These are phyloP conservation scores for Coemansia sp. DNA, from an alignment of 192 early-diverging fungal genomes.

Conservation along the genomic window DNA sequence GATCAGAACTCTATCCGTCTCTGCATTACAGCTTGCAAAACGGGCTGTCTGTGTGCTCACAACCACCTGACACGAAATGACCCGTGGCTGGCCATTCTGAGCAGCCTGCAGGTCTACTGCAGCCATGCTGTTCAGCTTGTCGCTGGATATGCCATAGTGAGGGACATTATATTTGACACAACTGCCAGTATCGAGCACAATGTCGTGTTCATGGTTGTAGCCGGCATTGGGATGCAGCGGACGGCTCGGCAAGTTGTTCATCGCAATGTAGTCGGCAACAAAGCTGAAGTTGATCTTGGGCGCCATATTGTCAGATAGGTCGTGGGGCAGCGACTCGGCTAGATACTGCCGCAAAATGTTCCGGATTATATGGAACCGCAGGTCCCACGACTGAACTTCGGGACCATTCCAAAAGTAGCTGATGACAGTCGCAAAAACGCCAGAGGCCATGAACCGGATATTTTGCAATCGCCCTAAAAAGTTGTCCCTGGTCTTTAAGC, in stretches of 20 bases:
- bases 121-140: slow-evolving; percentile 20
- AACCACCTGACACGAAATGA: slow-evolving; percentile 37
- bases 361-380: slow-evolving; percentile 40
- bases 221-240: slow-evolving; percentile 14
- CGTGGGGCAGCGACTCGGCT: slow-evolving; percentile 36
- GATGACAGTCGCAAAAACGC: slow-evolving; percentile 10
- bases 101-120: slow-evolving; percentile 8
- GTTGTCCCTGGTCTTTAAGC: slow-evolving; percentile 27
- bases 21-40: neutral
- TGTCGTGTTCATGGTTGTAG: slow-evolving; percentile 29
- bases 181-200: neutral
- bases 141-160: slow-evolving; percentile 18
- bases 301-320: slow-evolving; percentile 18
- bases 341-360: slow-evolving; percentile 31
- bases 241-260: slow-evolving; percentile 31
- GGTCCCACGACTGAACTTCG: slow-evolving; percentile 10
- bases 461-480: slow-evolving; percentile 28
- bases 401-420: slow-evolving; percentile 43
- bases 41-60: slow-evolving; percentile 5
- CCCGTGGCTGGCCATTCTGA: slow-evolving; percentile 9
- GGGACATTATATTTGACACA: slow-evolving; percentile 15
- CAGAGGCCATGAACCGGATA: slow-evolving; percentile 21
- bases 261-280: slow-evolving; percentile 31
- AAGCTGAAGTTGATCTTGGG: slow-evolving; percentile 29
- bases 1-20: slow-evolving; percentile 1